Base-by-base conservation (phyloP, 2,329 filamentous ascomycete genomes). In the Ustulina deusta region DNA sequence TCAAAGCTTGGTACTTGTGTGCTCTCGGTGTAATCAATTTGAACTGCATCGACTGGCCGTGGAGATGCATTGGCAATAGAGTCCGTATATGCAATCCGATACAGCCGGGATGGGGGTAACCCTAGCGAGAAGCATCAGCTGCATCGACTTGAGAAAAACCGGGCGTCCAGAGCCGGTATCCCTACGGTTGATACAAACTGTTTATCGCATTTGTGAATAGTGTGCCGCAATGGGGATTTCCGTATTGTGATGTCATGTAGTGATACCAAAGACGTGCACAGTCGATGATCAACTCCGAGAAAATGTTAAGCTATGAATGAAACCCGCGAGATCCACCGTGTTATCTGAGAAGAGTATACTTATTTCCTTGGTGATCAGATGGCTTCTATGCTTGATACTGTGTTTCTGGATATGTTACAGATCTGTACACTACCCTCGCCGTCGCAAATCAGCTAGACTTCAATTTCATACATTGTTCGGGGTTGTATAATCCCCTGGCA, bases 11-110 rank as follows among this genome's bases (percentile, higher is more conserved):
- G 49, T 57, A 60, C 68, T 68, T 69, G 54, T 69, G 62, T 49
- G 64, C 57, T 73, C 69, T 74, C 72, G 74, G 72, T 71, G 70
- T 74, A 75, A 74, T 73, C 69, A 62, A 55, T 57, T 49, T 71
- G 69, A 70, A 70, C 71, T 69, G 73, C 71, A 72, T 71, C 25
- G 61, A 71, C 69, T 69, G 61, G 64, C 51, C 58, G 55, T 63
- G 51, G 64, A 64, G 65, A 49, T 52, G 42, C 61, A 51, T 56
- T 68, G 68, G 67, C 67, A 72, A 75, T 70, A 68, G 68, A 65
- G 70, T 55, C 67, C 67, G 58, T 61, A 64, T 66, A 71, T 69
- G 71, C 56, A 25, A 65, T 66, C 59, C 72, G 73, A 74, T 74
- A 76, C 74, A 74, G 73, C 73, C 74, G 72, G 72, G 66, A 72